A percentile compares a stretch with the other conserved stretches of the same genome.
Conservation (phyloP, 352 stramenopile species). For the Aphanomyces euteiches region DNA sequence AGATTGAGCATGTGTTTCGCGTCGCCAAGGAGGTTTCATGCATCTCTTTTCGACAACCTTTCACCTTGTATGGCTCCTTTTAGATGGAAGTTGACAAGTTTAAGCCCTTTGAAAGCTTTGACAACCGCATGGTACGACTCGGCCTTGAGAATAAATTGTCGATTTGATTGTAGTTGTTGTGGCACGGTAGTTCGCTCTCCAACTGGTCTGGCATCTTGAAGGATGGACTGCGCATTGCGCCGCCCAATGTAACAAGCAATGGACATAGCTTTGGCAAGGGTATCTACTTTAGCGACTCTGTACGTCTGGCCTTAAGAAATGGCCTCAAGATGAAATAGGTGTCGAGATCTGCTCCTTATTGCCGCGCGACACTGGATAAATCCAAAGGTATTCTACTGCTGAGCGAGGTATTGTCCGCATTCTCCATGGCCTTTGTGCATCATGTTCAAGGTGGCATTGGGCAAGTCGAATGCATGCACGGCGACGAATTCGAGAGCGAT, state of each 20-base stretch:
- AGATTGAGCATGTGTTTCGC: slow-evolving; percentile 7
- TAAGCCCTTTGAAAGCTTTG: slow-evolving; percentile 9
- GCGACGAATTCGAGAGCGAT: slow-evolving; percentile 51
- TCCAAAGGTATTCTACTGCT: slow-evolving; percentile 35
- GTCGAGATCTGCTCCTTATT: slow-evolving; percentile 67
- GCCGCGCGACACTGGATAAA: slow-evolving; percentile 42
- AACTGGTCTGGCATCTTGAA: slow-evolving; percentile 84
- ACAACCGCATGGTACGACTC: slow-evolving; percentile 20
- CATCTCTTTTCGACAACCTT: too few species aligned
- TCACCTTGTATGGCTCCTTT: too few species aligned
- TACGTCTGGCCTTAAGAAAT: not conserved
- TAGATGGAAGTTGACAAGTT: slow-evolving; percentile 14
- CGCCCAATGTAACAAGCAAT: slow-evolving; percentile 64
- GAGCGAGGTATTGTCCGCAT: not conserved
- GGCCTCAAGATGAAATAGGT: slow-evolving; percentile 34
- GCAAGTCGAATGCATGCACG: slow-evolving; percentile 57
- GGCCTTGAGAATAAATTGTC: not conserved
- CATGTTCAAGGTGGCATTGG: slow-evolving; percentile 60
- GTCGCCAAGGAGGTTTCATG: slow-evolving; percentile 6
- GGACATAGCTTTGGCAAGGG: slow-evolving; percentile 79
- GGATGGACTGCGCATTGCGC: slow-evolving; percentile 70
- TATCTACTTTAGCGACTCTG: slow-evolving; percentile 82
- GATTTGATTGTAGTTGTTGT: slow-evolving; percentile 60
- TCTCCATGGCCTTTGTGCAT: slow-evolving; percentile 44
- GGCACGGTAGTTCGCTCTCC: slow-evolving; percentile 78